phyloP scores from a whole-genome alignment of 257 asterid species.

The Cinchona pubescens region DNA sequence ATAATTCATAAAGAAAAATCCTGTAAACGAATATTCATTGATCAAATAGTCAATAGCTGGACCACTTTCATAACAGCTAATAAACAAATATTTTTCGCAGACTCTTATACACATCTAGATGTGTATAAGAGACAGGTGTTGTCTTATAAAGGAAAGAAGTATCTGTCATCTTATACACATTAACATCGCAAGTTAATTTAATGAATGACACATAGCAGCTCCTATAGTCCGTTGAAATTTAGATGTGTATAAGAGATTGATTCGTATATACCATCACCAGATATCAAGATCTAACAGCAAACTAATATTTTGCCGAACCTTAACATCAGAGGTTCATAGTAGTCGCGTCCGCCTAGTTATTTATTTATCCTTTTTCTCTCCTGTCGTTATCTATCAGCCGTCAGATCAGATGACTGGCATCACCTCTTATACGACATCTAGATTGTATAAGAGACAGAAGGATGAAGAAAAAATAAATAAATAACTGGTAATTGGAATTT shows the following conservation, averaged over 20 bases:
- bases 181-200: too few species aligned
- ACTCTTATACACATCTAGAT: too few species aligned
- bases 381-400: conserved; percentile 14
- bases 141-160: conserved; percentile 3
- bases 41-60: neutral
- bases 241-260: too few species aligned
- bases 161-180: too few species aligned
- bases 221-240: too few species aligned
- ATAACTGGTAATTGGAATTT: too few species aligned
- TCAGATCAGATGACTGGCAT: conserved; percentile 20
- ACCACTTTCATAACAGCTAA: neutral
- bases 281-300: too few species aligned
- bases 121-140: neutral
- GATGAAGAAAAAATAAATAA: too few species aligned
- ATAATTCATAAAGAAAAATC: neutral
- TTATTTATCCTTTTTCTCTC: conserved; percentile 22
- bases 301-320: too few species aligned
- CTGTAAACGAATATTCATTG: neutral
- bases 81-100: neutral
- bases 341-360: conserved; percentile 3
- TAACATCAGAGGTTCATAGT: too few species aligned
- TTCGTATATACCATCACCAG: too few species aligned
- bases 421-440: conserved; percentile 3
- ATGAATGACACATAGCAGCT: too few species aligned
- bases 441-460: conserved; percentile 1